phyloP scores from a whole-genome alignment of 83 land plant genomes.

The Isoetes engelmannii region DNA sequence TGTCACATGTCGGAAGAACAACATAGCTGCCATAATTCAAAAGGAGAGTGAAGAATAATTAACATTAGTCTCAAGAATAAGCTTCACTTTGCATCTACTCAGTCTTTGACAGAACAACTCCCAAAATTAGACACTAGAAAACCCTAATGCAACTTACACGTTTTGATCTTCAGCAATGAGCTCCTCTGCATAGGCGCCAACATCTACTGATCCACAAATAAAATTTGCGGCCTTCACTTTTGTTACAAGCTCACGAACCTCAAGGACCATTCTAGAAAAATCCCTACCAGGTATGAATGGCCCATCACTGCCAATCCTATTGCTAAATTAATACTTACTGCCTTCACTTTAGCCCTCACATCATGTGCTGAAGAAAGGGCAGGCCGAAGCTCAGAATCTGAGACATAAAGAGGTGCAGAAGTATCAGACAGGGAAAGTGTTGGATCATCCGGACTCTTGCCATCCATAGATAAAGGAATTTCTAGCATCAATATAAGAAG shows the following conservation, averaged over 20 bases:
- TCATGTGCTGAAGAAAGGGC: constrained; percentile 43
- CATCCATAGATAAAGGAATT: too few species aligned
- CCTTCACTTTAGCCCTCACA: constrained; percentile 50
- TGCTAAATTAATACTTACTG: constrained; percentile 81
- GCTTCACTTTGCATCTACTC: neutral
- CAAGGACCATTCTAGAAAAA: constrained; percentile 70
- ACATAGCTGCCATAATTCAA: constrained; percentile 32
- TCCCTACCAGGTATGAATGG: constrained; percentile 90
- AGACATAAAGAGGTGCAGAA: constrained; percentile 43
- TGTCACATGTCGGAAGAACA: constrained; percentile 83
- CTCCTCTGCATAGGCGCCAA: constrained; percentile 62
- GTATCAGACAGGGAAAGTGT: constrained; percentile 39
- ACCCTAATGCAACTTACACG: constrained; percentile 41
- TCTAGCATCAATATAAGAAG: too few species aligned
- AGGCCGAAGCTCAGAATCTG: constrained; percentile 49
- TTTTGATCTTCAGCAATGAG: constrained; percentile 54
- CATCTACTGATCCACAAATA: constrained; percentile 53
- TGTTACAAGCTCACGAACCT: constrained; percentile 56
- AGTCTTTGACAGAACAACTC: neutral
- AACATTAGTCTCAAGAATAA: too few species aligned
- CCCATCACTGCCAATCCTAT: constrained; percentile 67
- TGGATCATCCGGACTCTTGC: constrained; percentile 78
- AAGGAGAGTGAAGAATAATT: too few species aligned
- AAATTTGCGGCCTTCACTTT: constrained; percentile 58
- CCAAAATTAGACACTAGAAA: neutral